Percentiles rank a stretch among this genome's conserved stretches.
Conservation (phyloP, 2,329 filamentous ascomycete genomes). For the Parastagonospora avenae region DNA sequence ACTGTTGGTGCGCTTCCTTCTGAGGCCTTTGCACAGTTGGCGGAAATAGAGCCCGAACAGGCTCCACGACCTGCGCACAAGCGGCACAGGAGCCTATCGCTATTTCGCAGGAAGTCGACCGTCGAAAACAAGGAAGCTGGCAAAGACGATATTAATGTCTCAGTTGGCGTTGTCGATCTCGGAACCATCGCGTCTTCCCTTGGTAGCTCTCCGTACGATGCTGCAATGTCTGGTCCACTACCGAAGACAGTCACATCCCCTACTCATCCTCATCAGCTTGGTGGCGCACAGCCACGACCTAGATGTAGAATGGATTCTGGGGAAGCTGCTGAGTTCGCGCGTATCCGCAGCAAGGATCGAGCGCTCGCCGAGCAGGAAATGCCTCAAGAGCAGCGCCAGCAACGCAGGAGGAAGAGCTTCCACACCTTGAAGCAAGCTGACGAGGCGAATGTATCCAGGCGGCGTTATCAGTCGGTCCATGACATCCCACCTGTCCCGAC, state of each 20-base stretch:
- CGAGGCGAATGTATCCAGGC: constrained; percentile 24
- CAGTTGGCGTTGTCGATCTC: constrained; percentile 44
- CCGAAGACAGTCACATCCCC: constrained; percentile 26
- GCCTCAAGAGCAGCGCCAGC: constrained; percentile 27
- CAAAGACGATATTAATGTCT: constrained; percentile 16
- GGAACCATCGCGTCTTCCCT: constrained; percentile 49
- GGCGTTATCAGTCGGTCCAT: constrained; percentile 17
- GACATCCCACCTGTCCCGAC: constrained; percentile 35
- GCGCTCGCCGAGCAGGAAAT: constrained; percentile 21
- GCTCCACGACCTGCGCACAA: constrained; percentile 27
- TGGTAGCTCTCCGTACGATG: constrained; percentile 52
- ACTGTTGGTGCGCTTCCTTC: constrained; percentile 6
- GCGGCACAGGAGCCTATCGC: constrained; percentile 34
- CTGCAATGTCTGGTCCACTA: constrained; percentile 37
- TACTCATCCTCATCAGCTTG: constrained; percentile 45
- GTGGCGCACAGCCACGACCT: constrained; percentile 30
- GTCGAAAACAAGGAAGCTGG: constrained; percentile 27
- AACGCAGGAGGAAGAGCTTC: constrained; percentile 21
- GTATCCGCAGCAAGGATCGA: constrained; percentile 43
- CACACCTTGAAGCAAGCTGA: constrained; percentile 31
- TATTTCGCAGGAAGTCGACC: constrained; percentile 37
- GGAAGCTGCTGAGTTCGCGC: constrained; percentile 43
- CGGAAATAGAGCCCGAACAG: constrained; percentile 28
- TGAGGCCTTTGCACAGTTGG: constrained; percentile 15
- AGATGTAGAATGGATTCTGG: constrained; percentile 44